These are phyloP conservation scores for Trifolium pratense DNA, from an alignment of 306 rosid species.

Conservation along the genomic window DNA sequence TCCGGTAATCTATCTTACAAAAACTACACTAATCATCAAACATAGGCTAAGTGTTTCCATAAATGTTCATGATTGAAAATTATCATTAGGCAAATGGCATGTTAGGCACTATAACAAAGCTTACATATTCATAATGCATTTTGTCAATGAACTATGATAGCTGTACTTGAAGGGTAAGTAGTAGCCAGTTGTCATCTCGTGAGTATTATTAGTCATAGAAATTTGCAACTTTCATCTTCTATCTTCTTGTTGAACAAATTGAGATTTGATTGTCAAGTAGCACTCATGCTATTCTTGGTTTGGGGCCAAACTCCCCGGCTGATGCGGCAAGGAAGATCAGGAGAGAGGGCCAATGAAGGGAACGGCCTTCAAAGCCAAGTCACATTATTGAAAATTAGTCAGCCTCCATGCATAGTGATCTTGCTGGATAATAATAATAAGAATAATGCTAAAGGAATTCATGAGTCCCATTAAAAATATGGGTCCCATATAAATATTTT, in stretches of 20 bases:
- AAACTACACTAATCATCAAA: too few relatives aligned
- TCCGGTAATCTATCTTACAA: too few relatives aligned
- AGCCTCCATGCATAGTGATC: too few relatives aligned
- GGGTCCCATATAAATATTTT: too few relatives aligned
- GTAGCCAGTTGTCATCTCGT: constrained; percentile 17
- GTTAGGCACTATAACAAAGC: background rate
- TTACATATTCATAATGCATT: background rate
- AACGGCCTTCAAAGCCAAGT: too few relatives aligned
- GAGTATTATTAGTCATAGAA: constrained; percentile 31
- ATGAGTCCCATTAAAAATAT: too few relatives aligned
- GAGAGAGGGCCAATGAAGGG: too few relatives aligned
- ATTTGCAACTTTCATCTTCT: constrained; percentile 37
- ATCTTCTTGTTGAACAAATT: constrained; percentile 21
- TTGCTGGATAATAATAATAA: too few relatives aligned
- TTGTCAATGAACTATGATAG: too few relatives aligned
- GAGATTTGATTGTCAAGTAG: constrained; percentile 36
- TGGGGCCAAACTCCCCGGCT: constrained; percentile 13
- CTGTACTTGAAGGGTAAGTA: too few relatives aligned
- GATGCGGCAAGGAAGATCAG: background rate
- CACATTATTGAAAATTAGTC: too few relatives aligned
- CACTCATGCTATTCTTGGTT: constrained; percentile 4
- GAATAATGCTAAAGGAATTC: too few relatives aligned
- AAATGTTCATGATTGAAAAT: constrained; percentile 36
- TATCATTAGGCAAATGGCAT: constrained; percentile 43
- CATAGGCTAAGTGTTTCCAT: background rate